phyloP scores from a whole-genome alignment of 2,329 filamentous ascomycete genomes.

The Cercospora sp. region DNA sequence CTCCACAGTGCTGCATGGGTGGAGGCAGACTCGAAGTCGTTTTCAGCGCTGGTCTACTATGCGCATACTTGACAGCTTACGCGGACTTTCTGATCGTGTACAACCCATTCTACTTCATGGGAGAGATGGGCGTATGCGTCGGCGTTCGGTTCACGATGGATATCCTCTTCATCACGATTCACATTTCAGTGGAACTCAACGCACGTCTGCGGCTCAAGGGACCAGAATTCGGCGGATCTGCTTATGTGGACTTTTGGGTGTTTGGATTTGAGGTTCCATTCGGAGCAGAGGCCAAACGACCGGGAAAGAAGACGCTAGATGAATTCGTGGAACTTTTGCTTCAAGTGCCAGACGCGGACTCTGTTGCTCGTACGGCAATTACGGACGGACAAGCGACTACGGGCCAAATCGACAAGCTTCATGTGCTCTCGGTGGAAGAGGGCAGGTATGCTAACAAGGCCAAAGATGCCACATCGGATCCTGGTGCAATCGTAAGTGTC shows the following conservation, averaged over 20 bases:
- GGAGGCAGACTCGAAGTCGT: slow-evolving; percentile 9
- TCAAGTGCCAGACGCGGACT: neutral
- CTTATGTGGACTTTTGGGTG: neutral
- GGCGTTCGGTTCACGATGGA: slow-evolving; percentile 13
- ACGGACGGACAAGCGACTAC: neutral
- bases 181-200: slow-evolving; percentile 3
- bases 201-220: slow-evolving; percentile 9
- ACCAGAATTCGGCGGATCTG: neutral
- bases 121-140: slow-evolving; percentile 8
- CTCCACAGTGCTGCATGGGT: slow-evolving; percentile 14
- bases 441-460: slow-evolving; percentile 10
- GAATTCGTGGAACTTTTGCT: neutral
- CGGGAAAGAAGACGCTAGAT: neutral
- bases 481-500: neutral
- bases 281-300: neutral
- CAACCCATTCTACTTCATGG: slow-evolving; percentile 18
- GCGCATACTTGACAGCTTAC: slow-evolving; percentile 9
- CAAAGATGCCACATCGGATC: slow-evolving; percentile 1
- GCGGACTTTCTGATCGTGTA: slow-evolving; percentile 17
- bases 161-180: slow-evolving; percentile 4
- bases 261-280: neutral
- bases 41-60: slow-evolving; percentile 5
- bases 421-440: slow-evolving; percentile 12
- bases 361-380: neutral
- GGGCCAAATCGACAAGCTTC: slow-evolving; percentile 4